These are phyloP conservation scores for Schrenkiella parvula DNA, from an alignment of 345 rosid genomes.

Conservation along the genomic window DNA sequence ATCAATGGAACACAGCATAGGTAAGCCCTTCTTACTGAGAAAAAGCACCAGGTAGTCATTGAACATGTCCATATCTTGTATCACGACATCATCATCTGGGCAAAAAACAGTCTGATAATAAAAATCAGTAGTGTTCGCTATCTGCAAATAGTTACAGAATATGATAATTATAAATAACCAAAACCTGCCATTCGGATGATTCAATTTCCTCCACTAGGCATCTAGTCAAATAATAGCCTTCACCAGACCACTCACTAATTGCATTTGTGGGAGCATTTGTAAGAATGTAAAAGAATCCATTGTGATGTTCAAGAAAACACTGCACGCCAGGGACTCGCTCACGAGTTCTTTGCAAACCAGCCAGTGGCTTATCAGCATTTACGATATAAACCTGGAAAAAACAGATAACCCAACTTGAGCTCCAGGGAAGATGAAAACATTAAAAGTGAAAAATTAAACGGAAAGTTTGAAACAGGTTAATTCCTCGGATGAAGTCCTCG, in stretches of 20 bases:
- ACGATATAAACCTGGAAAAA: conserved; percentile 70
- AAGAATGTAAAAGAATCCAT: conserved; percentile 63
- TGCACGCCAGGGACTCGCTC: conserved; percentile 62
- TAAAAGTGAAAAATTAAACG: conserved; percentile 5
- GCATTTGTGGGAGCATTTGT: conserved; percentile 61
- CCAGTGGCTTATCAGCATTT: conserved; percentile 50
- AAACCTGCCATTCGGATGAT: conserved; percentile 59
- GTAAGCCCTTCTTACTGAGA: conserved; percentile 49
- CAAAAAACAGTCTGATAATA: conserved; percentile 49
- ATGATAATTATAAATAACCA: neutral
- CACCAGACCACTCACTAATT: conserved; percentile 32
- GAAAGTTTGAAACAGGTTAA: conserved; percentile 31
- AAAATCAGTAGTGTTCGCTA: neutral
- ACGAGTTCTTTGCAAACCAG: conserved; percentile 49
- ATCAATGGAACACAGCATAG: conserved; percentile 64
- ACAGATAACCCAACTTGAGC: conserved; percentile 20
- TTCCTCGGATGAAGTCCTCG: conserved; percentile 96
- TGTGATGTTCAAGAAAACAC: conserved; percentile 77
- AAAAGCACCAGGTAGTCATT: conserved; percentile 66
- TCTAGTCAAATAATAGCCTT: conserved; percentile 58
- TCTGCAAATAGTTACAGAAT: neutral
- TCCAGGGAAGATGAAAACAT: neutral
- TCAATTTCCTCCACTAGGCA: conserved; percentile 48
- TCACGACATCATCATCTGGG: conserved; percentile 54
- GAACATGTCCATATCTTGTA: conserved; percentile 88